Evolutionary conservation across 1,284 basidiomycete genomes (phyloP), one percentile per base, ranked within the genome.

Genomic region (Filobasidium uniguttulatum): DNA sequence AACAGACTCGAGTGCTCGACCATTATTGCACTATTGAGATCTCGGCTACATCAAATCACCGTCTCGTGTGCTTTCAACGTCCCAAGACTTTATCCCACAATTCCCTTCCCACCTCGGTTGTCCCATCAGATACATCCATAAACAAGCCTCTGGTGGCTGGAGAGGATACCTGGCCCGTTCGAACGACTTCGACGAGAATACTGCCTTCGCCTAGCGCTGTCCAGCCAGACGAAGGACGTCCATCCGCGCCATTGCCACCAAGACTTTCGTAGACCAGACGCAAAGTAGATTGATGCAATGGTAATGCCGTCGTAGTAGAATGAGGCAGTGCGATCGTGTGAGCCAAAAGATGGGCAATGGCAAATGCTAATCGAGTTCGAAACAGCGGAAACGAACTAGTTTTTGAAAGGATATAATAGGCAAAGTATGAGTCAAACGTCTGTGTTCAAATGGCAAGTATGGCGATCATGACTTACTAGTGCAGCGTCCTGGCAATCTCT

Each of bases 401-500:
- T 17, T 25, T n/a, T n/a, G n/a, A n/a, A n/a, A n/a, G n/a, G n/a
- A n/a, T n/a, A n/a, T n/a, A 12, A 14, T 14, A 37, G 3, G 17
- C 1, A 23, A 22, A 17, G 12, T 17, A 22, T 23, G 9, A 19
- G 15, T 28, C 4, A 29, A 41, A 26, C 31, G 47, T 6, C 20
- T n/a, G 19, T 31, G 38, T 17, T 15, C 5, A 23, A 10, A 45
- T 9, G 17, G 22, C 7, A 23, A 0, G 12, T 22, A 22, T 22
- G 17, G 43, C 7, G 10, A 9, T 12, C n/a, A n/a, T 1, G 19
- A 59, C 60, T 56, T 37, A 63, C 60, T 67, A 67, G 14, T 59
- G 54, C n/a, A 69, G 40, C 5, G 66, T 68, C 3, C 67, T 58
- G 10, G 59, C 60, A 17, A 69, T 62, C 50, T 69, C 67, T 3